Conservation (phyloP, 345 rosid genomes). For the Citrus trifoliata region DNA sequence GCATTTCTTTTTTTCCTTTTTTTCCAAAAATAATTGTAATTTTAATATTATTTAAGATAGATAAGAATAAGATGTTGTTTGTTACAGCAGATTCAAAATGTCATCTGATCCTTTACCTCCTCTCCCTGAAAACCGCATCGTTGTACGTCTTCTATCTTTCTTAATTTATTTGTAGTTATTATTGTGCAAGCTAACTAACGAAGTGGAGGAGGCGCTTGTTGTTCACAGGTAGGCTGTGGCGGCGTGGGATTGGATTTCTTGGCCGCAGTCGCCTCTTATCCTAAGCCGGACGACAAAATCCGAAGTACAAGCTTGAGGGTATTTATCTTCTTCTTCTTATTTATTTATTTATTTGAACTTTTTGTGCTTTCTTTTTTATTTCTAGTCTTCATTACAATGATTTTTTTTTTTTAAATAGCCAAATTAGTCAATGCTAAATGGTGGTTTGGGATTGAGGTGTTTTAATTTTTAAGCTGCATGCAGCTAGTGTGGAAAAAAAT, state of each 20-base stretch:
- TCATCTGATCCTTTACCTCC: constrained; percentile 44
- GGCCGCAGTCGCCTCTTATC: constrained; percentile 72
- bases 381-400: too few relatives aligned
- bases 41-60: neutral
- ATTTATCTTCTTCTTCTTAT: neutral
- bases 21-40: neutral
- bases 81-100: constrained; percentile 40
- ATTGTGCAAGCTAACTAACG: too few relatives aligned
- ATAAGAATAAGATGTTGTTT: constrained; percentile 4
- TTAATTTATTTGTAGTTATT: neutral
- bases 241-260: constrained; percentile 54
- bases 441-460: too few relatives aligned
- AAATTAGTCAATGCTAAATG: neutral
- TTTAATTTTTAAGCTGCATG: too few relatives aligned
- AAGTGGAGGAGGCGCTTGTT: neutral
- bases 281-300: constrained; percentile 88
- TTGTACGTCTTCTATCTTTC: constrained; percentile 30
- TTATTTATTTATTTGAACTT: too few relatives aligned
- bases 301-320: constrained; percentile 77
- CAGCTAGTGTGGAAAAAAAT: too few relatives aligned
- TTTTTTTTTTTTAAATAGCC: too few relatives aligned
- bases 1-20: neutral
- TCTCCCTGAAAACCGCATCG: constrained; percentile 26
- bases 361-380: neutral
- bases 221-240: constrained; percentile 70